Conservation (phyloP, 2,329 filamentous ascomycete species). For the Trichophyton schoenleinii region DNA sequence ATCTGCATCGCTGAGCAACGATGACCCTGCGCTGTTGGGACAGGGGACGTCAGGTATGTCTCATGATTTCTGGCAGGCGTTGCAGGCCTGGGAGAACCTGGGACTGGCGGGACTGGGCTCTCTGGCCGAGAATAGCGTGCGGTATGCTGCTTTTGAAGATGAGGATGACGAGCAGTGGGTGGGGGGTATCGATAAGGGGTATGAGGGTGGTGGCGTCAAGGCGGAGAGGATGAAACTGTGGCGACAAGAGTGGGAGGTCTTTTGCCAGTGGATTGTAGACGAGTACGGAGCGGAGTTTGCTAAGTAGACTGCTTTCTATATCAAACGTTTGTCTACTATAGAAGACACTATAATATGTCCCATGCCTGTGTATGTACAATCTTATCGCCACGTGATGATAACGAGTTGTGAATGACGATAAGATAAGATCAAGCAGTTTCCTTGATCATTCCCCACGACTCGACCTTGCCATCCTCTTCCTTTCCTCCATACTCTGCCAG, state of each 20-base stretch:
- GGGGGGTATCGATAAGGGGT: conserved; percentile 59
- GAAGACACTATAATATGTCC: no score
- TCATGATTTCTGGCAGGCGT: conserved; percentile 86
- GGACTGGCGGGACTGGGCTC: conserved; percentile 75
- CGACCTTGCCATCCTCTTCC: neutral
- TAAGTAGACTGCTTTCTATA: neutral
- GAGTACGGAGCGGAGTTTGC: conserved; percentile 45
- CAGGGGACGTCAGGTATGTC: conserved; percentile 72
- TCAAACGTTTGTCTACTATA: no score
- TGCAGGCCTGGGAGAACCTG: conserved; percentile 85
- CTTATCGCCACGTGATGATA: neutral
- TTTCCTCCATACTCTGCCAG: conserved; percentile 13
- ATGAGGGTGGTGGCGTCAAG: conserved; percentile 47
- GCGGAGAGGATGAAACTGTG: conserved; percentile 64
- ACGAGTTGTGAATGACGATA: neutral
- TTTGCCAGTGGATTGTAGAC: conserved; percentile 77
- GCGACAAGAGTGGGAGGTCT: conserved; percentile 72
- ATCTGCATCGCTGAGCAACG: conserved; percentile 71
- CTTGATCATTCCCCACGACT: neutral
- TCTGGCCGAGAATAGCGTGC: conserved; percentile 82
- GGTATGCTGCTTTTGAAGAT: conserved; percentile 83
- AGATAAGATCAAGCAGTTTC: neutral
- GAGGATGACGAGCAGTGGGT: conserved; percentile 58
- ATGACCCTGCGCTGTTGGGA: conserved; percentile 79
- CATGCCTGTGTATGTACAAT: no score